Evolutionary conservation across 805 yeast species (phyloP), one percentile per base, ranked within the genome.

Genomic region (Phaffomyces thermotolerans): DNA sequence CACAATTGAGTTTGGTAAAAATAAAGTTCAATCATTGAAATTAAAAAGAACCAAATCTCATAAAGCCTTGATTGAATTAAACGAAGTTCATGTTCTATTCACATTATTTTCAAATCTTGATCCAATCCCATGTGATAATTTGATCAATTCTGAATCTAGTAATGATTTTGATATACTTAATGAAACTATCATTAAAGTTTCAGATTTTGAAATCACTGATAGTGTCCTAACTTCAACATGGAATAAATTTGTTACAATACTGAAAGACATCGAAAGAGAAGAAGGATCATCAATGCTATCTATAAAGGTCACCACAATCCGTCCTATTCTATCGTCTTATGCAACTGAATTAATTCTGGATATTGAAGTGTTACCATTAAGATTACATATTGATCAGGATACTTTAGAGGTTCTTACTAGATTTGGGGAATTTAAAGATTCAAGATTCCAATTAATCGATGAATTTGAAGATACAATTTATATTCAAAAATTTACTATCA

Each of bases 301-400:
- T 13, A 22, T 81, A 6, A 62, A 64, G 5, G 54, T 88, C 36
- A 72, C 71, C 17, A 79, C 78, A 34, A 74, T 85, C 2, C 67
- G 87, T 44, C 95, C 95, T 0, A 74, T 79, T 12, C 65, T 77
- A 0, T 58, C 65, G 9, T 54, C 88, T 30, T 80, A 81, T n/a
- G 82, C 86, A 2, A 69, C 84, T 1, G 98, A 90, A 55, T 58
- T 81, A 18, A 64, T 76, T 2, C 47, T 87, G 37, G 64, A 69
- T 23, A 67, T 80, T 1, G 57, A 69, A 36, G 63, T 87, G 0
- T 65, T 84, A 17, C 99, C 99, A 0, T 56, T 93, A 36, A 68
- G 96, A 41, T 62, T 93, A 14, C 88, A 87, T 58, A 79, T 93
- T 36, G 98, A 93, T 61, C 99, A 93, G 60, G 98, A 91, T 56